Conservation (phyloP, 208 protist genomes). For the Leishmania lainsoni region DNA sequence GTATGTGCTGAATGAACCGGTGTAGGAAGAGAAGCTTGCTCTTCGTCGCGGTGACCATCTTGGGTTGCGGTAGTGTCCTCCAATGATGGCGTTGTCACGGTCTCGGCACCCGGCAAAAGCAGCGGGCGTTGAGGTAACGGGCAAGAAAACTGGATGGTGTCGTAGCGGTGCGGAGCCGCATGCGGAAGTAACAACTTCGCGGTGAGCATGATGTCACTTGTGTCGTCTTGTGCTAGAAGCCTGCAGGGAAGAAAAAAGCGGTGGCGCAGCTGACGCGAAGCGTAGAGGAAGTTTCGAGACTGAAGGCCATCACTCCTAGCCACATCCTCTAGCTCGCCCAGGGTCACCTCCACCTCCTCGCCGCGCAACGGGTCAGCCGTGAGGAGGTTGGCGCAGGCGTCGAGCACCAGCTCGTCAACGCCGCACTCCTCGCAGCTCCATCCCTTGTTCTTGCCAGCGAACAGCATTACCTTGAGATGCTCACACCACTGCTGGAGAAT, state of each 20-base stretch:
- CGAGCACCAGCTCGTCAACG: slow-evolving; percentile 71
- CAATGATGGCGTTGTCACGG: too few relatives aligned
- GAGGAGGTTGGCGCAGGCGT: slow-evolving; percentile 52
- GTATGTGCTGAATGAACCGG: background rate
- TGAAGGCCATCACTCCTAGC: slow-evolving; percentile 8
- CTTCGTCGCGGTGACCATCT: background rate
- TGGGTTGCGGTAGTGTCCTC: background rate
- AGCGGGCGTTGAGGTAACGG: background rate
- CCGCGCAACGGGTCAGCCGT: slow-evolving; percentile 32
- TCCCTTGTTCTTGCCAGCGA: slow-evolving; percentile 43
- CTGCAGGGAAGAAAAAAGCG: slow-evolving; percentile 25
- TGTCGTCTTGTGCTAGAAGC: background rate
- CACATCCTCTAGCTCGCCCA: slow-evolving; percentile 40
- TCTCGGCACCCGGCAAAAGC: background rate
- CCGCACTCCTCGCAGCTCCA: slow-evolving; percentile 72
- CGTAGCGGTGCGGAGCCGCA: slow-evolving; percentile 36
- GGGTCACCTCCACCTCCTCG: slow-evolving; percentile 29
- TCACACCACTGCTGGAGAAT: slow-evolving; percentile 81
- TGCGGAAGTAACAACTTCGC: slow-evolving; percentile 35
- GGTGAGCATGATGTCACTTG: slow-evolving; percentile 24
- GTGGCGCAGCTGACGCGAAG: slow-evolving; percentile 33
- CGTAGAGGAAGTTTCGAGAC: slow-evolving; percentile 32
- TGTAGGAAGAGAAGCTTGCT: background rate
- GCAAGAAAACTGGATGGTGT: slow-evolving; percentile 34
- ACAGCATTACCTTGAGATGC: slow-evolving; percentile 75